phyloP scores from a whole-genome alignment of 768 basidiomycete genomes.

The Lepiota brunneoincarnata region DNA sequence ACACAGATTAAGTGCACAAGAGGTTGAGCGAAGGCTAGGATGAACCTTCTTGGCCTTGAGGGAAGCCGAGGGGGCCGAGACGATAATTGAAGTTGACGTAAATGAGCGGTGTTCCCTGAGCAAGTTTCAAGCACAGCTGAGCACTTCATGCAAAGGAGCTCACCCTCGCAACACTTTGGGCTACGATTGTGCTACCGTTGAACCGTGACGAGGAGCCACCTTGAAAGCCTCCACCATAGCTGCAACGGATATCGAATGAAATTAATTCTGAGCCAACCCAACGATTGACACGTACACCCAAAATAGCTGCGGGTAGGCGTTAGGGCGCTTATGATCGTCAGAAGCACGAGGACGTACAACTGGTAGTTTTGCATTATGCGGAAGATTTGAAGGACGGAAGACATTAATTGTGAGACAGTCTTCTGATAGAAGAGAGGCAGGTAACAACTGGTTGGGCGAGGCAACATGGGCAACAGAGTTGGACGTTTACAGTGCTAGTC shows the following conservation, averaged over 20 bases:
- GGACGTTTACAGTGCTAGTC: not conserved
- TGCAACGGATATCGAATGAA: constrained; percentile 4
- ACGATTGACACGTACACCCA: constrained; percentile 30
- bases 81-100: constrained; percentile 40
- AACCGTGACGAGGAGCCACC: constrained; percentile 25
- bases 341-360: constrained; percentile 27
- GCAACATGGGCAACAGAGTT: not conserved
- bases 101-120: constrained; percentile 41
- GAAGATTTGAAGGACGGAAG: constrained; percentile 42
- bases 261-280: not conserved
- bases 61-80: constrained; percentile 46
- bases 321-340: not conserved
- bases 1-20: not conserved
- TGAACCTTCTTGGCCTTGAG: constrained; percentile 34
- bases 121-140: not conserved
- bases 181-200: constrained; percentile 33
- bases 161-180: constrained; percentile 34
- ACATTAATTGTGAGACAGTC: constrained; percentile 62
- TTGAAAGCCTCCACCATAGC: constrained; percentile 35
- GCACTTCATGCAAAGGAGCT: not conserved
- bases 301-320: constrained; percentile 26
- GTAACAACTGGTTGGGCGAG: constrained; percentile 25
- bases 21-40: not conserved
- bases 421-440: constrained; percentile 41
- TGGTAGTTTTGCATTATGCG: constrained; percentile 28